phyloP scores from a whole-genome alignment of 768 basidiomycete genomes.

The Phaeotremella fagi region DNA sequence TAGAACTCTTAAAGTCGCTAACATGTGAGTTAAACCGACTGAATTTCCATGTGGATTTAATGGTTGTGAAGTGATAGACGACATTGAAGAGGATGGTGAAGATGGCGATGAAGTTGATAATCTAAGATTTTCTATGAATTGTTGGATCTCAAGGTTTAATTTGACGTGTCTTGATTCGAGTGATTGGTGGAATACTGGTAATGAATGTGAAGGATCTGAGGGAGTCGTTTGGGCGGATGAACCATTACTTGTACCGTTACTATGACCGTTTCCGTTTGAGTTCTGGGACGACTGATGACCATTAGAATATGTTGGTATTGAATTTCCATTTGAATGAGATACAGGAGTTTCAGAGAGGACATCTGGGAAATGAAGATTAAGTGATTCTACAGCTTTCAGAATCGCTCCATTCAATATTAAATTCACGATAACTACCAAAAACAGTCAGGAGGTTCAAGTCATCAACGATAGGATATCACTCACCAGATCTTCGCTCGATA shows the following conservation, averaged over 20 bases:
- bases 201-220: conserved; percentile 6
- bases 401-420: conserved; percentile 72
- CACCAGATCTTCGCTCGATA: conserved; percentile 28
- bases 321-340: background rate
- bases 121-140: conserved; percentile 76
- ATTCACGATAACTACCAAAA: conserved; percentile 60
- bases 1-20: conserved; percentile 57
- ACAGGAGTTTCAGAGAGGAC: conserved; percentile 53
- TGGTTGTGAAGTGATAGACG: conserved; percentile 14
- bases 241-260: background rate
- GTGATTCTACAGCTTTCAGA: conserved; percentile 61
- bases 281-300: background rate
- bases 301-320: background rate
- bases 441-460: background rate
- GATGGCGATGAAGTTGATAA: conserved; percentile 65
- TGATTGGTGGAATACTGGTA: conserved; percentile 48
- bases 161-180: conserved; percentile 68
- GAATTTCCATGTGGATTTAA: conserved; percentile 5
- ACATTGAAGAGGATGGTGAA: conserved; percentile 66
- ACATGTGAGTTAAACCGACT: conserved; percentile 31
- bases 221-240: background rate
- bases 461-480: background rate
- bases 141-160: conserved; percentile 79
- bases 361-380: conserved; percentile 69
- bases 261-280: background rate